These are phyloP conservation scores for Lactarius akahatsu DNA, from an alignment of 768 basidiomycete genomes.

Conservation along the genomic window DNA sequence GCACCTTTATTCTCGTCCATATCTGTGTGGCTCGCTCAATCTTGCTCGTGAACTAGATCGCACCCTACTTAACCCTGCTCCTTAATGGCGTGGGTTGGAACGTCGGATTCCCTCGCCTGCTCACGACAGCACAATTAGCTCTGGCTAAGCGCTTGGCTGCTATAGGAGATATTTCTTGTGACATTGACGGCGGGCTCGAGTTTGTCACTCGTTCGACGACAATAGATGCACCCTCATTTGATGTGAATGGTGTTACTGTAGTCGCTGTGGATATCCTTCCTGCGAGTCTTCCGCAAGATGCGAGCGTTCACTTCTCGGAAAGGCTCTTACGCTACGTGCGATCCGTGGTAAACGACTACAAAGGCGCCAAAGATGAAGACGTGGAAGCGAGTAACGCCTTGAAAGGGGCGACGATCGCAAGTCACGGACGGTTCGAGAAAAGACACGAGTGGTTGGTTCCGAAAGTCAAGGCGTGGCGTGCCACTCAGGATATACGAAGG, in stretches of 20 bases:
- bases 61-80: constrained; percentile 81
- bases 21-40: constrained; percentile 1
- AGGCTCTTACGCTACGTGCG: constrained; percentile 68
- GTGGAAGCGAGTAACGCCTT: constrained; percentile 46
- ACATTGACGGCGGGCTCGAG: constrained; percentile 86
- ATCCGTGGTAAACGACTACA: constrained; percentile 48
- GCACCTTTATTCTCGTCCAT: constrained; percentile 9
- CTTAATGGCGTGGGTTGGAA: constrained; percentile 89
- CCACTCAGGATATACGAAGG: constrained; percentile 5
- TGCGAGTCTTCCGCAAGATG: constrained; percentile 77
- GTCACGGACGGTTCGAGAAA: constrained; percentile 51
- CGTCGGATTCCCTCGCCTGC: constrained; percentile 71
- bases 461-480: constrained; percentile 48
- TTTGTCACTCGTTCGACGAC: constrained; percentile 79
- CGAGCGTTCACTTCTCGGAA: constrained; percentile 72
- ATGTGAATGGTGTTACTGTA: constrained; percentile 64
- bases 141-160: constrained; percentile 55
- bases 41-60: constrained; percentile 51
- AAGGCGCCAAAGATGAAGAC: constrained; percentile 30
- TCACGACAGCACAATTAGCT: constrained; percentile 63
- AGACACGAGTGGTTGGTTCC: constrained; percentile 59
- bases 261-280: constrained; percentile 94
- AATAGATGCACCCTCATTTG: constrained; percentile 72
- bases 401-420: constrained; percentile 69
- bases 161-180: constrained; percentile 88